These are phyloP conservation scores for Afroboletus lepidellus DNA, from an alignment of 1,284 basidiomycete genomes.

Conservation along the genomic window DNA sequence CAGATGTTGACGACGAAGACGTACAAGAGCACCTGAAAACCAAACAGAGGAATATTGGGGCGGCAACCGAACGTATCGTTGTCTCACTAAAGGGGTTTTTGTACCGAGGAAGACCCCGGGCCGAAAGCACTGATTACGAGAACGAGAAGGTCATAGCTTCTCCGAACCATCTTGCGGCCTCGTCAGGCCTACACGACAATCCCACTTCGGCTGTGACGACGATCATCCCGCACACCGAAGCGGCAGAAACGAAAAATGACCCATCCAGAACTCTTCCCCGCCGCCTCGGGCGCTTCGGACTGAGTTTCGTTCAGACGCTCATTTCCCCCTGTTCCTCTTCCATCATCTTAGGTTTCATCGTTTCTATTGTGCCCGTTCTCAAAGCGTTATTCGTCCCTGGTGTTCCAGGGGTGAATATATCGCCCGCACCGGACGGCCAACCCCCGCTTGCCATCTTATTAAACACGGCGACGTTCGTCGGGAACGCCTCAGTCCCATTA, in stretches of 20 bases:
- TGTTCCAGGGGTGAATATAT: constrained; percentile 51
- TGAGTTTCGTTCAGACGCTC: constrained; percentile 43
- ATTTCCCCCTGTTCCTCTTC: constrained; percentile 57
- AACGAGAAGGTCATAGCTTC: constrained; percentile 8
- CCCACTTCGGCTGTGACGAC: constrained; percentile 5
- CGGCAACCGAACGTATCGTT: constrained; percentile 9
- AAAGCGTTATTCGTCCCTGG: constrained; percentile 66
- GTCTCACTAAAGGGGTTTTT: constrained; percentile 2
- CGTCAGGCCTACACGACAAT: not conserved
- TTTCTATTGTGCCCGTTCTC: constrained; percentile 63
- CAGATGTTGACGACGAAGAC: constrained; percentile 57
- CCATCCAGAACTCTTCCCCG: not conserved
- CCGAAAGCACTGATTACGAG: not conserved
- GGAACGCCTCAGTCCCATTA: constrained; percentile 69
- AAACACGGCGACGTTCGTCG: constrained; percentile 68
- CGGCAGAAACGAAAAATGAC: not conserved
- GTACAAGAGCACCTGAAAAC: constrained; percentile 41
- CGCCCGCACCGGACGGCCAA: constrained; percentile 68
- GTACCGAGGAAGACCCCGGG: not conserved
- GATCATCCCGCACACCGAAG: not conserved
- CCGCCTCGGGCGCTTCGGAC: constrained; percentile 15
- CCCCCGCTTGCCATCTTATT: constrained; percentile 70
- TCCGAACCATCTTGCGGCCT: not conserved
- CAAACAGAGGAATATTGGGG: constrained; percentile 29
- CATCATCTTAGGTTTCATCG: constrained; percentile 65